Evolutionary conservation across 306 rosid genomes (phyloP), one percentile per base, ranked within the genome.

Genomic region (Quercus ilex): DNA sequence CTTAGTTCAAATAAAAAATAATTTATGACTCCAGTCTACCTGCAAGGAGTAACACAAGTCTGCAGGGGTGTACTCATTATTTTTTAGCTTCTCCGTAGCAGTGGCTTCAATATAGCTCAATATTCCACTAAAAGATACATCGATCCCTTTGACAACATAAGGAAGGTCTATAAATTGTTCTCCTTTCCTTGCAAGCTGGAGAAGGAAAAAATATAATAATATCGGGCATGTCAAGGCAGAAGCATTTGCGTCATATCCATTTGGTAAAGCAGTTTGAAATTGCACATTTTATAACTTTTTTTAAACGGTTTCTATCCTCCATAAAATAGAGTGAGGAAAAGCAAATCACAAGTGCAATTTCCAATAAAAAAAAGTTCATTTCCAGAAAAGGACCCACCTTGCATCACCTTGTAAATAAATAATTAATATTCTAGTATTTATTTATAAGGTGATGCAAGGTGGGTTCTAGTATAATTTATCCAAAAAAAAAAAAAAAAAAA

Each of bases 1-100:
- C 76, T 78, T n/a, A 63, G 13, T 41, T 65, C 80, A 71, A 73
- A 49, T 58, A 41, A 11, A n/a, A 59, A 1, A 15, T 33, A 2
- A 25, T 15, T 28, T 67, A 70, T 8, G 31, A 35, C 23, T 3
- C 67, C 3, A 52, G 21, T n/a, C 10, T 86, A 88, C 96, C 93
- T 92, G 98, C 74, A 94, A 78, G 25, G 98, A 94, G 91, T 94
- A 92, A 90, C 98, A 94, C 85, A 94, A 82, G 76, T 94, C 97
- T 64, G 97, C 97, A 78, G 98, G 97, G 18, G 94, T 92, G 87
- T 97, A 94, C 80, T 94, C 97, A 1, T 91, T 82, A 67, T 85
- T 89, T 82, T 91, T 89, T 15, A 94, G 88, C 87, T 86, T 89
- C 80, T 92, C 97, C 74, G 41, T 84, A 70, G 97, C 97, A 82